Percentiles rank a stretch among this genome's conserved stretches.
Conservation (phyloP, 106 monocot species). For the Dendrobium chrysotoxum region DNA sequence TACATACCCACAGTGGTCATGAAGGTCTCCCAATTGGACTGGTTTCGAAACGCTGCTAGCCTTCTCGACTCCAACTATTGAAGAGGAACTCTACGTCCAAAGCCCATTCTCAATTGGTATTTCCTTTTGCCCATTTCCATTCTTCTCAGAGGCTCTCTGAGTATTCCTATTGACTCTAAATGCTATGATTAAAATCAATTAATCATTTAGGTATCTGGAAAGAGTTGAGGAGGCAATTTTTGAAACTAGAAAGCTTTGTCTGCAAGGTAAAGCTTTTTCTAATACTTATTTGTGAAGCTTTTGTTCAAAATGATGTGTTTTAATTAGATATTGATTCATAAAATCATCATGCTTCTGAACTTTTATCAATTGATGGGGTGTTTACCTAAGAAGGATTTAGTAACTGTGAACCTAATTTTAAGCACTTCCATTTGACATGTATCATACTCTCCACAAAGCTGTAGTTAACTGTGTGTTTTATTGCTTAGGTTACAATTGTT, state of each 20-base stretch:
- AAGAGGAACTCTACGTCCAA: slow-evolving; percentile 68
- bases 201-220: slow-evolving; percentile 55
- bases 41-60: slow-evolving; percentile 85
- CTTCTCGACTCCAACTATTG: slow-evolving; percentile 70
- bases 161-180: background rate
- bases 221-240: slow-evolving; percentile 52
- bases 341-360: background rate
- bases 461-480: too few species aligned
- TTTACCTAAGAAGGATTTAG: too few species aligned
- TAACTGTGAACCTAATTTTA: too few species aligned
- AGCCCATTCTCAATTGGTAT: slow-evolving; percentile 81
- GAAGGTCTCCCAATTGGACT: slow-evolving; percentile 68
- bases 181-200: background rate
- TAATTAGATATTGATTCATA: background rate
- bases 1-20: slow-evolving; percentile 50
- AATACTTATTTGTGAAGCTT: background rate
- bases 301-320: background rate
- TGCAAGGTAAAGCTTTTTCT: slow-evolving; percentile 19
- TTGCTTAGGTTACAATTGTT: too few species aligned
- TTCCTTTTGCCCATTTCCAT: background rate
- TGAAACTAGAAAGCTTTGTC: slow-evolving; percentile 39
- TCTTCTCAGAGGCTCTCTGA: background rate
- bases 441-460: too few species aligned
- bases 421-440: too few species aligned
- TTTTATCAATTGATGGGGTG: too few species aligned